These are phyloP conservation scores for Calonectria hongkongensis DNA, from an alignment of 2,329 filamentous ascomycete genomes.

Conservation along the genomic window DNA sequence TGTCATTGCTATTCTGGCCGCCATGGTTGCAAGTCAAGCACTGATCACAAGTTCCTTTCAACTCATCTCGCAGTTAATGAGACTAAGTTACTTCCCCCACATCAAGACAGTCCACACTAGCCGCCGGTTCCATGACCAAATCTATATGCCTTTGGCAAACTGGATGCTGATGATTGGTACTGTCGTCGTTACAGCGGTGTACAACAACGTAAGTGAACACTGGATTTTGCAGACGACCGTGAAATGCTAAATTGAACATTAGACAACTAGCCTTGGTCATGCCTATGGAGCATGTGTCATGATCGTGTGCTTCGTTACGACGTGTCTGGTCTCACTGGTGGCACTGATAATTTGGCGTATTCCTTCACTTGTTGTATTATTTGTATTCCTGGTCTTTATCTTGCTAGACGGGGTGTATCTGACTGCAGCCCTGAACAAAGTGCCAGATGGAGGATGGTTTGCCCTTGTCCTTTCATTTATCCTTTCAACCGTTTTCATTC, in stretches of 20 bases:
- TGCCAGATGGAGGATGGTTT: constrained; percentile 87
- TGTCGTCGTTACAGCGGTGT: constrained; percentile 83
- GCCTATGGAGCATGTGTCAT: constrained; percentile 89
- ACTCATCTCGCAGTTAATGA: constrained; percentile 82
- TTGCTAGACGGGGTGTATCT: constrained; percentile 81
- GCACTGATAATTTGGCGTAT: constrained; percentile 84
- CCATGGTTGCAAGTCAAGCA: constrained; percentile 85
- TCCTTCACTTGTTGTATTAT: constrained; percentile 74
- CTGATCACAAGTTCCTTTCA: constrained; percentile 87
- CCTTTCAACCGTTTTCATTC: constrained; percentile 79
- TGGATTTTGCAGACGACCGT: neutral
- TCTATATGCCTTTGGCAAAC: constrained; percentile 85
- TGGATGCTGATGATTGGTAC: constrained; percentile 86
- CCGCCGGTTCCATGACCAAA: constrained; percentile 81
- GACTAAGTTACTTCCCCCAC: constrained; percentile 82
- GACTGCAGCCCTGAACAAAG: constrained; percentile 81
- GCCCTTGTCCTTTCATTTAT: constrained; percentile 79
- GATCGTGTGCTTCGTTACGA: constrained; percentile 86
- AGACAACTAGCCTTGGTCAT: constrained; percentile 80
- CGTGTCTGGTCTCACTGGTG: constrained; percentile 82
- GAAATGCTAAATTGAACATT: constrained; percentile 50
- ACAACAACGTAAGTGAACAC: constrained; percentile 75
- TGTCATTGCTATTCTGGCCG: constrained; percentile 80
- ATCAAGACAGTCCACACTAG: constrained; percentile 84
- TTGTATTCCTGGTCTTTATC: constrained; percentile 79